A percentile compares a stretch with the other conserved stretches of the same genome.
These are phyloP conservation scores for Termitomyces sp. DNA, from an alignment of 768 basidiomycete genomes.

Conservation along the genomic window DNA sequence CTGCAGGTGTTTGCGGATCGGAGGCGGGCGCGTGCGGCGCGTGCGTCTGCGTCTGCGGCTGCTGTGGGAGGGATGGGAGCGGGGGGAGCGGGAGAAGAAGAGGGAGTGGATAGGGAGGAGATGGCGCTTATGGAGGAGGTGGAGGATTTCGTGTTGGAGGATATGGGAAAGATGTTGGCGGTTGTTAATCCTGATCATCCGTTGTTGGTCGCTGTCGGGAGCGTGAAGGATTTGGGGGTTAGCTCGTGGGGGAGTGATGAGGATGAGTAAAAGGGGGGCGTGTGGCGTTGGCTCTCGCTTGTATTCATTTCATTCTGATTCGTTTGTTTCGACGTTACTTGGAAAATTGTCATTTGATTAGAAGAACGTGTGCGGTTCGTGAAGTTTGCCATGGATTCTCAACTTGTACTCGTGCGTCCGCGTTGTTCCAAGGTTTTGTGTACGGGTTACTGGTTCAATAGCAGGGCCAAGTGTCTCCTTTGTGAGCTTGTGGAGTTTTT, in stretches of 20 bases:
- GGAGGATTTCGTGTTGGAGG: slow-evolving; percentile 78
- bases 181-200: slow-evolving; percentile 55
- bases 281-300: too few relatives aligned
- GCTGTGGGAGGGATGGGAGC: neutral
- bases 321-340: too few relatives aligned
- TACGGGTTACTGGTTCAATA: too few relatives aligned
- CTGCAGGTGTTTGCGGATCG: slow-evolving; percentile 64
- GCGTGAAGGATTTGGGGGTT: slow-evolving; percentile 67
- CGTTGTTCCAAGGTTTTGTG: too few relatives aligned
- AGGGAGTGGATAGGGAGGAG: slow-evolving; percentile 52
- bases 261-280: too few relatives aligned
- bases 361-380: too few relatives aligned
- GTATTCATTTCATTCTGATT: too few relatives aligned
- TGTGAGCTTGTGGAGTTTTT: too few relatives aligned
- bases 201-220: slow-evolving; percentile 64
- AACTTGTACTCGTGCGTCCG: too few relatives aligned
- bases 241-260: slow-evolving; percentile 45
- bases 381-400: too few relatives aligned
- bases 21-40: slow-evolving; percentile 54
- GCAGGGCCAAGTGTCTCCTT: too few relatives aligned
- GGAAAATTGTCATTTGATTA: too few relatives aligned
- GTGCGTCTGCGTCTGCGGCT: neutral
- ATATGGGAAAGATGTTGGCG: slow-evolving; percentile 63
- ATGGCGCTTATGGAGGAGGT: slow-evolving; percentile 73
- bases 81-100: slow-evolving; percentile 12